Conservation (phyloP, 2,329 filamentous ascomycete species). For the Parascedosporium putredinis region DNA sequence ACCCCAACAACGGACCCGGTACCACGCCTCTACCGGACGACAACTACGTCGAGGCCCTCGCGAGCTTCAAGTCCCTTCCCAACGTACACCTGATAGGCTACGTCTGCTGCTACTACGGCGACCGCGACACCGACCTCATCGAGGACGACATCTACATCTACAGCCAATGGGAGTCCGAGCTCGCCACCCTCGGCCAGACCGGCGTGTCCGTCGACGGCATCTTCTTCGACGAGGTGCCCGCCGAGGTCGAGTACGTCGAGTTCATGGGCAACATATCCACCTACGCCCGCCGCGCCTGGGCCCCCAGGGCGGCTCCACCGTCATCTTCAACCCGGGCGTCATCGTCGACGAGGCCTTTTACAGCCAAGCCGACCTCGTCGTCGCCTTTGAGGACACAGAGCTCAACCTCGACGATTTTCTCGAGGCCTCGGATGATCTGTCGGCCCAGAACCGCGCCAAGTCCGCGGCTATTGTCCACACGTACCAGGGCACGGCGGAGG, state of each 20-base stretch:
- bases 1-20: slow-evolving; percentile 21
- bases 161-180: slow-evolving; percentile 28
- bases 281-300: slow-evolving; percentile 16
- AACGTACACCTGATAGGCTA: slow-evolving; percentile 22
- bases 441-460: not conserved
- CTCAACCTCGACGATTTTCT: slow-evolving; percentile 9
- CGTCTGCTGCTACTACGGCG: slow-evolving; percentile 20
- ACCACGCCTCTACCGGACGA: slow-evolving; percentile 15
- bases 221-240: slow-evolving; percentile 37
- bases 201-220: slow-evolving; percentile 31
- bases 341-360: slow-evolving; percentile 29
- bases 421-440: not conserved
- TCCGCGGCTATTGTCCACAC: slow-evolving; percentile 13
- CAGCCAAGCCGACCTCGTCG: slow-evolving; percentile 29
- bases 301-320: slow-evolving; percentile 9
- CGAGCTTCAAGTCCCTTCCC: slow-evolving; percentile 12
- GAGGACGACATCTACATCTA: slow-evolving; percentile 31
- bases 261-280: slow-evolving; percentile 16
- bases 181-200: not conserved
- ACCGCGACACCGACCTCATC: slow-evolving; percentile 13
- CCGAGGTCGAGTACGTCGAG: slow-evolving; percentile 12
- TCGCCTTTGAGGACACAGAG: slow-evolving; percentile 28
- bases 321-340: slow-evolving; percentile 34
- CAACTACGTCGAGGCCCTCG: slow-evolving; percentile 18
- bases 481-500: not conserved